Evolutionary conservation across 441 rosid genomes (phyloP), one percentile per base, ranked within the genome.

Genomic region (Gossypium trilobum): DNA sequence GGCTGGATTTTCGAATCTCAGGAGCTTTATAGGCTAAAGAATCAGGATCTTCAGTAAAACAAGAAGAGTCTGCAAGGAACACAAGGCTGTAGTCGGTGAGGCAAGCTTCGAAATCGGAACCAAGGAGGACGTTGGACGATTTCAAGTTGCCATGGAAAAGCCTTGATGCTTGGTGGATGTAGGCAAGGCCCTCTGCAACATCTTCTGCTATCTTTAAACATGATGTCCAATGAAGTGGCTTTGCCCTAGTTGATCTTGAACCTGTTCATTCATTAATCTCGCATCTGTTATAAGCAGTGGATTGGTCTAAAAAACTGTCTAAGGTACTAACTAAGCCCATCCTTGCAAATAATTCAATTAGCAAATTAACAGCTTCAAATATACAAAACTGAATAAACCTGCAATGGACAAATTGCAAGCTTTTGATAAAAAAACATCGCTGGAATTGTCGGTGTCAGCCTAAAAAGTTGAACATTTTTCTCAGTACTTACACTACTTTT

Each of bases 141-240:
- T 93, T 93, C 55, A 93, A 81, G 78, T 93, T 93, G 67, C 95
- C 98, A 8, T 93, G 96, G 78, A 85, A 84, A 4, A 88, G 83
- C 77, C 87, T 82, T 46, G 91, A 84, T 55, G 87, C 87, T 73
- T 90, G 92, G 80, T 93, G 97, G 20, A 91, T 85, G 80, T 93
- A 90, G 3, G 88, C 76, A 11, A 91, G 89, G 4, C 90, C 97
- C 74, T 85, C 93, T 3, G 95, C 95, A n/a, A 91, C 95, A 76
- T 93, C 98, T 80, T 93, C 98, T 19, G 96, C 94, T 81, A 93
- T 91, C 77, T 93, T 93, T 63, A 93, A 83, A 78, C 97, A 91
- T 46, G 98, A 93, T 6, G 97, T 93, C 97, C 97, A 93, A 68
- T 93, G 98, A 27, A 93, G 91, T 11, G 97, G 97, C 76, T 86